These are phyloP conservation scores for Allomyces macrogynus DNA, from an alignment of 192 early-diverging fungal species.

Conservation along the genomic window DNA sequence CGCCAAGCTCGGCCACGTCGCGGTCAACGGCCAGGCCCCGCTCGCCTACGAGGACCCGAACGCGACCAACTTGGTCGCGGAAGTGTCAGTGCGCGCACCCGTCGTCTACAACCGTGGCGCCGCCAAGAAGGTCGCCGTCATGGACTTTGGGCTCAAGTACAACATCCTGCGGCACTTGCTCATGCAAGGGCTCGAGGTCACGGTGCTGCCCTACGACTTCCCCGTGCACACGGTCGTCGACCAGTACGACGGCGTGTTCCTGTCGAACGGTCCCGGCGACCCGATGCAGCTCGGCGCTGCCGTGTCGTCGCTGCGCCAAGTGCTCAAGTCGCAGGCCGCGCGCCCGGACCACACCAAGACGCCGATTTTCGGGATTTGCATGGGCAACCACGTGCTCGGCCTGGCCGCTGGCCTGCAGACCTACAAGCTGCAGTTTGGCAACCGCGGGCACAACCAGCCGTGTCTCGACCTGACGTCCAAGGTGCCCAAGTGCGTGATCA, in stretches of 20 bases:
- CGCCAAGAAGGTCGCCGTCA: conserved; percentile 57
- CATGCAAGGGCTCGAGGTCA: conserved; percentile 56
- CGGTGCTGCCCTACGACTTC: conserved; percentile 76
- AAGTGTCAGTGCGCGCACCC: conserved; percentile 53
- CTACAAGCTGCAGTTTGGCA: conserved; percentile 83
- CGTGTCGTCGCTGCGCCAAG: conserved; percentile 43
- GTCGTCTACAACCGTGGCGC: conserved; percentile 54
- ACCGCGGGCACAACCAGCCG: conserved; percentile 94
- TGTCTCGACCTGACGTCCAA: conserved; percentile 46
- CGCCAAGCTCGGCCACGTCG: conserved; percentile 61
- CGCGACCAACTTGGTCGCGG: conserved; percentile 46
- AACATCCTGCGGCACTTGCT: conserved; percentile 77
- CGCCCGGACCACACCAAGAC: conserved; percentile 30
- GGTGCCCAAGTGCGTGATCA: conserved; percentile 64
- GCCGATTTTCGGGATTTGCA: conserved; percentile 94
- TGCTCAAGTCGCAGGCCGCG: conserved; percentile 12
- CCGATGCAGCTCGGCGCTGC: conserved; percentile 46
- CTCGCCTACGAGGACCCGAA: conserved; percentile 43
- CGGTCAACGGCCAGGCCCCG: conserved; percentile 36
- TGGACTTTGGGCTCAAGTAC: conserved; percentile 80
- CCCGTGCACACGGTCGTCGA: conserved; percentile 36
- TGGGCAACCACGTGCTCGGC: conserved; percentile 84
- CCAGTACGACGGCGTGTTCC: conserved; percentile 69
- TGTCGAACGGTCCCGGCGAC: conserved; percentile 83
- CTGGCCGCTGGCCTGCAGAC: conserved; percentile 67